Evolutionary conservation across 306 rosid genomes (phyloP), one percentile per base, ranked within the genome.

Genomic region (Begonia fuchsioides): DNA sequence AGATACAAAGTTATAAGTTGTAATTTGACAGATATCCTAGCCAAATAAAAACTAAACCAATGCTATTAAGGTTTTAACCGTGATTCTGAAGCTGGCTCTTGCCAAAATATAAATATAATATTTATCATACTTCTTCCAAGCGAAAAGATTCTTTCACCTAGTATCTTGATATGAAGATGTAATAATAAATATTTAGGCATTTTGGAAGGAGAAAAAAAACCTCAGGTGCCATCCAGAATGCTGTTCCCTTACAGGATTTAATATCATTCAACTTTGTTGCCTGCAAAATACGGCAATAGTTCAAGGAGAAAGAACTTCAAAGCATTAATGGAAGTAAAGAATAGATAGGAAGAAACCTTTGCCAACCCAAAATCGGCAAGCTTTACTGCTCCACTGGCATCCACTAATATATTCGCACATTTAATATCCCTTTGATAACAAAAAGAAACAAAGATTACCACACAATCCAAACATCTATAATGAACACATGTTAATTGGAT

Each of bases 171-270:
- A 45, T 17, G 38, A 50, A 61, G 63, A 26, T 6, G 46, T 3
- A 12, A 0, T 49, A 58, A 47, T 35, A 13, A 60, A 62, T 20
- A 43, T 18, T 61, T 63, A 35, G 54, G 39, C 60, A 63, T 10
- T 10, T 10, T 10, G 45, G 45, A 41, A 10, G 12, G 14, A 6
- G 12, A 13, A 61, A 61, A 54, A 82, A 76, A 67, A 90, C 97
- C 97, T 90, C 97, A 50, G 95, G 97, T 14, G 97, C 95, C 97
- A 90, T 90, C 97, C 97, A 90, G 69, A 60, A 79, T 62, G 94
- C 79, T 62, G 95, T 84, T 35, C 97, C 97, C 70, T 68, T 74
- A 64, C 73, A 68, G 39, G 95, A 90, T 66, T 73, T 72, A 50
- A 90, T 74, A 51, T 90, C 95, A 51, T 90, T 84, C 59, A 84